Conservation (phyloP, 192 early-diverging fungal species). For the Ambispora gerdemannii region DNA sequence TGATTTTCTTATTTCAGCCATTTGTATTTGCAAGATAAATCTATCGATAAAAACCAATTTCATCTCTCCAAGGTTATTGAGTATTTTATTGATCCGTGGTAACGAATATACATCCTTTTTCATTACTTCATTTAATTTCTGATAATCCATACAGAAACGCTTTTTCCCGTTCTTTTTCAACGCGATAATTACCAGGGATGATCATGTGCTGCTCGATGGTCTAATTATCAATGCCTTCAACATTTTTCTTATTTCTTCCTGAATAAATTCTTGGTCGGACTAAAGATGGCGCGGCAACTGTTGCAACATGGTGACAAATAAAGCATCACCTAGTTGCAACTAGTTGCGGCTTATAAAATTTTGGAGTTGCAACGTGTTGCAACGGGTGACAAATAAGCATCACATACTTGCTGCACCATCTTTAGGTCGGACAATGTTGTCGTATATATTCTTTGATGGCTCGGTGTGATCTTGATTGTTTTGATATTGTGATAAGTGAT, state of each 20-base stretch:
- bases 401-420: no score
- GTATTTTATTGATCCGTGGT: slow-evolving; percentile 39
- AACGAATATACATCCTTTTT: slow-evolving; percentile 40
- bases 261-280: no score
- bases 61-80: slow-evolving; percentile 29
- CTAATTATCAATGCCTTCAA: background rate
- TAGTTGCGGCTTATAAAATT: no score
- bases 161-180: slow-evolving; percentile 34
- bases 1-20: background rate
- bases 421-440: background rate
- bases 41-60: slow-evolving; percentile 33
- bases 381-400: no score
- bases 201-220: slow-evolving; percentile 4
- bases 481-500: no score
- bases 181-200: slow-evolving; percentile 39
- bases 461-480: no score
- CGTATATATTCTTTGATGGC: no score
- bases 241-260: background rate
- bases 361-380: no score
- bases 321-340: no score
- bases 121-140: slow-evolving; percentile 39
- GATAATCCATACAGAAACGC: slow-evolving; percentile 43
- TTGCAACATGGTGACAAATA: no score
- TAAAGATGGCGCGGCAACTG: no score
- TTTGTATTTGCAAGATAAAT: slow-evolving; percentile 17